These are phyloP conservation scores for Fusarium subglutinans DNA, from an alignment of 2,329 filamentous ascomycete genomes.

Conservation along the genomic window DNA sequence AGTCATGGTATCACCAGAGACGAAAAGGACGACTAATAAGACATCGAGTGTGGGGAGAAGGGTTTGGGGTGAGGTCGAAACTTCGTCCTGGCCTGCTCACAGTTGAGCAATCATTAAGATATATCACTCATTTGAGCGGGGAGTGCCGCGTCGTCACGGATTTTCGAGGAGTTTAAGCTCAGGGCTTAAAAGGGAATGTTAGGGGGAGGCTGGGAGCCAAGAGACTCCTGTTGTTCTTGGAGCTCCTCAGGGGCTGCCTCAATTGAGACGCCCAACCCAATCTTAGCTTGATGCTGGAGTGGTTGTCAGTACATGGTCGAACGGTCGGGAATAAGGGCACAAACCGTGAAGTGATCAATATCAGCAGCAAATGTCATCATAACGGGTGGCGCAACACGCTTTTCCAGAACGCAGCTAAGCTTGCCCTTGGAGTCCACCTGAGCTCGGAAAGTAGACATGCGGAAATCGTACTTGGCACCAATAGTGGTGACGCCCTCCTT, in stretches of 20 bases:
- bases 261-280: conserved; percentile 92
- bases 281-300: conserved; percentile 87
- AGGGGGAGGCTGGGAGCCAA: conserved; percentile 59
- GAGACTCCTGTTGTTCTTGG: conserved; percentile 80
- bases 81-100: conserved; percentile 36
- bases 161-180: conserved; percentile 25
- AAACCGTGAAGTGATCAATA: conserved; percentile 93
- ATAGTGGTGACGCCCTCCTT: conserved; percentile 92
- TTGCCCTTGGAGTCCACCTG: conserved; percentile 97
- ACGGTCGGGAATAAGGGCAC: conserved; percentile 48
- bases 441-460: conserved; percentile 92
- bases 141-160: conserved; percentile 30
- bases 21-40: conserved; percentile 44
- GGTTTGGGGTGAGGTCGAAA: conserved; percentile 27
- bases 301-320: conserved; percentile 27
- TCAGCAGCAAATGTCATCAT: conserved; percentile 95
- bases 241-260: conserved; percentile 86
- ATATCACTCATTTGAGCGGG: conserved; percentile 36
- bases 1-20: conserved; percentile 35
- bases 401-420: conserved; percentile 91
- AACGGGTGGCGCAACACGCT: conserved; percentile 92
- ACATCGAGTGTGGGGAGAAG: conserved; percentile 38
- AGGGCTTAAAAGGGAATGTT: conserved; percentile 72
- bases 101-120: conserved; percentile 42
- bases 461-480: conserved; percentile 98